Base-by-base conservation (phyloP, 2,329 filamentous ascomycete genomes). In the Dactylellina parvicollis region DNA sequence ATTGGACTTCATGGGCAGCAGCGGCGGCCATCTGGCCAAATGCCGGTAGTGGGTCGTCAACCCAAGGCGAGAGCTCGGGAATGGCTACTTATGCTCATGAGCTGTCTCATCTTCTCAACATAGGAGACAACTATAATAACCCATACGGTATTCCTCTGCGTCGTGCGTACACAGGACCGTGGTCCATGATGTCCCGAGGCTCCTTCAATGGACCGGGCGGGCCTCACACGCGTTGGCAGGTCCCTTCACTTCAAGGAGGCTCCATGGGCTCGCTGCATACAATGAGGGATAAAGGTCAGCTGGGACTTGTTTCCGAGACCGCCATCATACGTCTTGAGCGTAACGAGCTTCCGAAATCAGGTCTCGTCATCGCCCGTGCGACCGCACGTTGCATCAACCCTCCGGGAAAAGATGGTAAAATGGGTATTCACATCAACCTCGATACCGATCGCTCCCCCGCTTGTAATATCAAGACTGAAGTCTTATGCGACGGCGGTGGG, bases 61-160 rank as follows among this genome's bases (percentile, higher is more conserved):
- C 83, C 0, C 85, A 86, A 77, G 84, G 80, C 1, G 85, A 86
- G 75, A 84, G 82, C 75, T 85, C 83, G 1, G 85, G 85, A 4
- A 83, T 85, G 83, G 82, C 81, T 0, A 84, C 83, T 0, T 86
- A 83, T 74, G 85, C 85, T 0, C 85, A 86, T 76, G 84, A 86
- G 74, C 78, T 86, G 2, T 83, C 81, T 22, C 85, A 86, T 76
- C 77, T 86, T 36, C 80, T 86, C 0, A 81, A 82, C 12, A 85
- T 86, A 20, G 82, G 83, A 7, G 85, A 86, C 75, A 86, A 86
- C 76, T 86, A 86, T 76, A 86, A 86, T 75, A 86, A 86, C 60
- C 84, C 84, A 0, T 86, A 83, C 75, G 80, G 82, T 2, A 75
- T 79, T 0, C 84, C 84, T 0, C 77, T 81, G 42, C 81, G 83